Percentiles rank a stretch among this genome's conserved stretches.
Evolutionary conservation across 768 basidiomycete species (phyloP).

Genomic region (Termitomyces sp.): DNA sequence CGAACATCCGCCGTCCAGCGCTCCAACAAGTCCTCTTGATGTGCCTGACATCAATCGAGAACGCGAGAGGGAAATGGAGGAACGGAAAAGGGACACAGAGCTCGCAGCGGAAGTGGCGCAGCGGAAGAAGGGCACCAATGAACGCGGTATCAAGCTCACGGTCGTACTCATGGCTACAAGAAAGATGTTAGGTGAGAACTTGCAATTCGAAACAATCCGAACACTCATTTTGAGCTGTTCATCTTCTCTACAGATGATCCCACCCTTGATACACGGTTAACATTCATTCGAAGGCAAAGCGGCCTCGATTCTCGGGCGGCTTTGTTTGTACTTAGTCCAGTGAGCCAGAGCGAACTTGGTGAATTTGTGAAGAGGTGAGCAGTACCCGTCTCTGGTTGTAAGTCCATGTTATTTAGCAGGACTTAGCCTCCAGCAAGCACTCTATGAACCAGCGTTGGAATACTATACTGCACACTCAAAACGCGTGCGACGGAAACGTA

Average conservation of each 20-base stretch:
- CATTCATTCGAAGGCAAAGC: constrained; percentile 83
- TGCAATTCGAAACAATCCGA: not conserved
- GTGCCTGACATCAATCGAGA: constrained; percentile 49
- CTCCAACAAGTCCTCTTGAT: constrained; percentile 52
- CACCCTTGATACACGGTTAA: constrained; percentile 75
- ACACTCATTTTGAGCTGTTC: not conserved
- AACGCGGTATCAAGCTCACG: constrained; percentile 90
- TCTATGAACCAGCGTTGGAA: constrained; percentile 86
- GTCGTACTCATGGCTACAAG: constrained; percentile 91
- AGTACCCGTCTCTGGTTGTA: not conserved
- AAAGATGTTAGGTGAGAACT: constrained; percentile 69
- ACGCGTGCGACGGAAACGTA: constrained; percentile 86
- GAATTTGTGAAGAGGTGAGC: constrained; percentile 84
- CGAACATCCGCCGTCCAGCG: constrained; percentile 48
- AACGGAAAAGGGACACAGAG: constrained; percentile 68
- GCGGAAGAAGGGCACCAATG: constrained; percentile 74
- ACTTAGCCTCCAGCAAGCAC: constrained; percentile 77
- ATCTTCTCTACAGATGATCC: constrained; percentile 66
- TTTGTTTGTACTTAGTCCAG: constrained; percentile 92
- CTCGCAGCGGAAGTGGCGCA: constrained; percentile 77
- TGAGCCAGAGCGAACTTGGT: constrained; percentile 75
- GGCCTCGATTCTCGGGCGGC: constrained; percentile 90
- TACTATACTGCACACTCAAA: constrained; percentile 94
- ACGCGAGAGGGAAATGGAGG: constrained; percentile 59
- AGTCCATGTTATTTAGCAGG: not conserved